Evolutionary conservation across 768 basidiomycete genomes (phyloP).

Genomic region (Rubroboletus pulcherrimus): DNA sequence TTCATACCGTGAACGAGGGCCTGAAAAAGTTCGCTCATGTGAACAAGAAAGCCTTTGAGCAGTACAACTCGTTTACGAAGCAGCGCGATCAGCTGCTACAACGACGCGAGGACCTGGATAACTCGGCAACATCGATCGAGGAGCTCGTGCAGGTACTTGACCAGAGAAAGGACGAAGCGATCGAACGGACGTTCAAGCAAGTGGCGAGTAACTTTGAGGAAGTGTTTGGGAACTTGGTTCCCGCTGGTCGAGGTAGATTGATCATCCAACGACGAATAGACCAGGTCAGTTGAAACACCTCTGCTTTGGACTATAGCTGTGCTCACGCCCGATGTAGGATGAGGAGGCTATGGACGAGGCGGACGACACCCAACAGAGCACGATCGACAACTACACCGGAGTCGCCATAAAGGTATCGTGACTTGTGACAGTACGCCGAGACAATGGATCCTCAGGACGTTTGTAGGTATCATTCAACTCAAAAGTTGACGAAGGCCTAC

Average conservation of each 20-base stretch:
- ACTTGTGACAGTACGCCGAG: background rate
- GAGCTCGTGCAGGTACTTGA: conserved; percentile 92
- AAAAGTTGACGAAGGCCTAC: conserved; percentile 92
- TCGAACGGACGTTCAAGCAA: conserved; percentile 97
- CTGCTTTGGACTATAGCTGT: background rate
- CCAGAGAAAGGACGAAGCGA: conserved; percentile 97
- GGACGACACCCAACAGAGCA: conserved; percentile 68
- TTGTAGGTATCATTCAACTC: conserved; percentile 95
- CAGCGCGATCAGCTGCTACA: conserved; percentile 88
- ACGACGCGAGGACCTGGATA: conserved; percentile 88
- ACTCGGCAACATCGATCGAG: conserved; percentile 83
- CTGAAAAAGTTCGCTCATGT: conserved; percentile 97
- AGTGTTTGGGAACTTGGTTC: conserved; percentile 94
- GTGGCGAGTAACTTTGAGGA: conserved; percentile 97
- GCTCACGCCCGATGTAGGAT: conserved; percentile 42
- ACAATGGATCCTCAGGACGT: background rate
- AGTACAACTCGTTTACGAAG: conserved; percentile 97
- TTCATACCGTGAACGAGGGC: conserved; percentile 89
- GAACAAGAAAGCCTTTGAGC: conserved; percentile 99
- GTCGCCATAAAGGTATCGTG: conserved; percentile 82
- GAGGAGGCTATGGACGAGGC: conserved; percentile 65
- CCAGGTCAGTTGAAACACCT: conserved; percentile 43
- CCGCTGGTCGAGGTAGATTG: conserved; percentile 84
- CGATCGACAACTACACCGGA: conserved; percentile 93
- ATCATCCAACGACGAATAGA: conserved; percentile 92